Evolutionary conservation across 768 basidiomycete species (phyloP).

Genomic region (Trametes sanguinea): DNA sequence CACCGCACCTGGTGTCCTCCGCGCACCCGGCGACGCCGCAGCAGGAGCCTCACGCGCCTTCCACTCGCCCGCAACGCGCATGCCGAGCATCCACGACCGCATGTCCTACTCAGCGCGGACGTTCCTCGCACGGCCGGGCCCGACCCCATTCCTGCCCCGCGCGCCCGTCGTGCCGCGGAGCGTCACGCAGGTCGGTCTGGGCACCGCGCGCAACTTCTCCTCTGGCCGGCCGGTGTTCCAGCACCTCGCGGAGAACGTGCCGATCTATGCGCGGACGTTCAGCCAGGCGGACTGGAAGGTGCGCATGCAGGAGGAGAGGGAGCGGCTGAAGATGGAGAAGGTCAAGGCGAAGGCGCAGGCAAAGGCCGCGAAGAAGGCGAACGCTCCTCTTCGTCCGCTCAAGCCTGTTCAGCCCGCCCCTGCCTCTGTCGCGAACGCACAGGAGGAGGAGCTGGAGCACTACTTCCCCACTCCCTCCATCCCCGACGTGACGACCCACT

Average conservation of each 20-base stretch:
- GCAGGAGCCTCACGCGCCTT: conserved; percentile 30
- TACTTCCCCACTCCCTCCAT: conserved; percentile 55
- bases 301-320: conserved; percentile 48
- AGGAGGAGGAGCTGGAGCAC: conserved; percentile 50
- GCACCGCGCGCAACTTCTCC: conserved; percentile 75
- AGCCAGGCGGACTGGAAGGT: conserved; percentile 74
- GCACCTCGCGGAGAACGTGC: conserved; percentile 70
- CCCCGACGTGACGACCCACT: conserved; percentile 56
- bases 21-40: conserved; percentile 34
- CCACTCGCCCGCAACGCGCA: conserved; percentile 29
- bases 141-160: conserved; percentile 58
- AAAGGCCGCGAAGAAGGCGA: conserved; percentile 28
- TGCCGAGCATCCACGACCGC: conserved; percentile 49
- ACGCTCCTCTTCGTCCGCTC: conserved; percentile 14
- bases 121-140: conserved; percentile 49
- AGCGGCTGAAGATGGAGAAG: conserved; percentile 29
- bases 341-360: conserved; percentile 22
- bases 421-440: conserved; percentile 25
- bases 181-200: conserved; percentile 71
- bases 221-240: conserved; percentile 76
- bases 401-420: conserved; percentile 9
- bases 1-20: conserved; percentile 51
- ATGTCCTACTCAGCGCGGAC: conserved; percentile 58
- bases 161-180: conserved; percentile 49
- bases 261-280: conserved; percentile 72